phyloP scores from a whole-genome alignment of 2,329 filamentous ascomycete species.

The Sclerotinia minor region DNA sequence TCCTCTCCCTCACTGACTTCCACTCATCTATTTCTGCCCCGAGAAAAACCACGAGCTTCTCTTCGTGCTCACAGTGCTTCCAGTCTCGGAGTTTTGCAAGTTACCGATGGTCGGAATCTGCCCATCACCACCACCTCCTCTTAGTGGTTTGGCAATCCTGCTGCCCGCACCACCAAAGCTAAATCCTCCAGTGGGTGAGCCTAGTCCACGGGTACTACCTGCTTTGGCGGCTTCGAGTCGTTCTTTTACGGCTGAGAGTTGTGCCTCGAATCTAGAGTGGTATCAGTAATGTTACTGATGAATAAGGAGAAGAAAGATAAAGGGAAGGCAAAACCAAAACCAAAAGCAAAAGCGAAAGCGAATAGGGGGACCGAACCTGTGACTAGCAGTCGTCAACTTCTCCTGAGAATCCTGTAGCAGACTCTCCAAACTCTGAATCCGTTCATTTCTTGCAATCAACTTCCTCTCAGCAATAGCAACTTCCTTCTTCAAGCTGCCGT shows the following conservation, averaged over 20 bases:
- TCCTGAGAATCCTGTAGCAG: slow-evolving; percentile 96
- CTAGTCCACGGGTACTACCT: slow-evolving; percentile 82
- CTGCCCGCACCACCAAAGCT: slow-evolving; percentile 66
- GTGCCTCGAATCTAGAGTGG: slow-evolving; percentile 80
- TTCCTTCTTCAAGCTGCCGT: slow-evolving; percentile 96
- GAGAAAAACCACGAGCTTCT: slow-evolving; percentile 43
- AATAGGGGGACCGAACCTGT: slow-evolving; percentile 68
- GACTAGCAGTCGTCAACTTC: slow-evolving; percentile 95
- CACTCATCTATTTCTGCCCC: slow-evolving; percentile 39
- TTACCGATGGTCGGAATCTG: slow-evolving; percentile 58
- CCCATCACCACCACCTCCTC: slow-evolving; percentile 54
- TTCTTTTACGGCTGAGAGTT: slow-evolving; percentile 96
- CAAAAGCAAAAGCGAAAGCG: slow-evolving; percentile 18
- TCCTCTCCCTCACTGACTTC: not conserved
- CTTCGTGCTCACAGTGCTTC: slow-evolving; percentile 35
- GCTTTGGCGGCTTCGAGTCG: slow-evolving; percentile 93
- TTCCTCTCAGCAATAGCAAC: slow-evolving; percentile 98
- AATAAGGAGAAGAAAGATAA: not conserved
- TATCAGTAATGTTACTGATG: slow-evolving; percentile 29
- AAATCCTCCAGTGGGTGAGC: slow-evolving; percentile 67
- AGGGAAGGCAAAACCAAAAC: slow-evolving; percentile 4
- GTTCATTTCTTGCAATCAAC: slow-evolving; percentile 92
- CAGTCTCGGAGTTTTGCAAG: slow-evolving; percentile 54
- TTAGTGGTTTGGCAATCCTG: slow-evolving; percentile 68
- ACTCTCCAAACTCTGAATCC: slow-evolving; percentile 89